Percentiles rank a stretch among this genome's conserved stretches.
Evolutionary conservation across 1,284 basidiomycete species (phyloP).

Genomic region (Ustilago crameri): DNA sequence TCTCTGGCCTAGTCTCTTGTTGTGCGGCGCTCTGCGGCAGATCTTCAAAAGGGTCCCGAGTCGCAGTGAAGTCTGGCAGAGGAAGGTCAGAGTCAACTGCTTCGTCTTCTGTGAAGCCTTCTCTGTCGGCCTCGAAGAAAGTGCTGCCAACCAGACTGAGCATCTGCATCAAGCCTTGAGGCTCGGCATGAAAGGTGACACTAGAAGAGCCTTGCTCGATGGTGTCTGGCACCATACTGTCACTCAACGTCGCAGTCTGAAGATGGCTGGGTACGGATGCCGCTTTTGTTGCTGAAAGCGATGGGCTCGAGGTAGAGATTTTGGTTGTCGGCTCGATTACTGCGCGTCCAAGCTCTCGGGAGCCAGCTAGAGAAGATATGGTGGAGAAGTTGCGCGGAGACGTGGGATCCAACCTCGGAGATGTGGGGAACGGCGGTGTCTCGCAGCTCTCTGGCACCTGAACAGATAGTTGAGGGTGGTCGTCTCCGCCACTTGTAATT

Average conservation of each 20-base stretch:
- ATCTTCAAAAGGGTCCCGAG: not conserved
- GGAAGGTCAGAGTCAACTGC: not conserved
- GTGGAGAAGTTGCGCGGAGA: constrained; percentile 46
- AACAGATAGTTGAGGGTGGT: not conserved
- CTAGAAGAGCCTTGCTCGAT: not conserved
- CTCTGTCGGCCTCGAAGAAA: constrained; percentile 54
- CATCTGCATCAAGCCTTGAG: constrained; percentile 61
- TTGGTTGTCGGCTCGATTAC: constrained; percentile 30
- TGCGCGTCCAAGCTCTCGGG: constrained; percentile 31
- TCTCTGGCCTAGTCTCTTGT: not conserved
- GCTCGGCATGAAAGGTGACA: constrained; percentile 37
- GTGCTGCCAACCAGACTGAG: constrained; percentile 59
- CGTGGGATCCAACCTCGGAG: constrained; percentile 39
- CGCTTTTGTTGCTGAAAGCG: not conserved
- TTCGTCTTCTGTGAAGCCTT: constrained; percentile 42
- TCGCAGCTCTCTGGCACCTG: constrained; percentile 10
- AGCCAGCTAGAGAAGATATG: constrained; percentile 41
- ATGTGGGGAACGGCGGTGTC: constrained; percentile 35
- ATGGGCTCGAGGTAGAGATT: constrained; percentile 11
- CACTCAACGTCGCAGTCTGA: not conserved
- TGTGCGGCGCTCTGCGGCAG: not conserved
- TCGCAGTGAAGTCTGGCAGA: not conserved
- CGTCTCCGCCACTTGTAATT: constrained; percentile 5
- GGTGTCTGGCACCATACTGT: not conserved
- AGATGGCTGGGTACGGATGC: constrained; percentile 1